Evolutionary conservation across 352 stramenopile genomes (phyloP).

Genomic region (Phytophthora pisi): DNA sequence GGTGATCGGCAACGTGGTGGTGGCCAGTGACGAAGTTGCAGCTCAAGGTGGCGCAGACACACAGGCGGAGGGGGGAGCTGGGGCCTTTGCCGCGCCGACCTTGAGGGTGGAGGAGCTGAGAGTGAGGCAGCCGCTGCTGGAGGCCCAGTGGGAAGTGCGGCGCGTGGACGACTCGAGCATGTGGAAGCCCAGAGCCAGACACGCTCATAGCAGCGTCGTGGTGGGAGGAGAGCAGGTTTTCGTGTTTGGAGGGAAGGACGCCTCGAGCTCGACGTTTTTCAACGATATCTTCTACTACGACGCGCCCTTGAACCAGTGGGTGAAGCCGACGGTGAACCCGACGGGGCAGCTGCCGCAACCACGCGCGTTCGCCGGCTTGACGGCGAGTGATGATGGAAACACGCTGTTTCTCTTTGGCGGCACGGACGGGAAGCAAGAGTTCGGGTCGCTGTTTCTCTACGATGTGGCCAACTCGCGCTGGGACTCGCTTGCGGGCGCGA

Average conservation of each 20-base stretch:
- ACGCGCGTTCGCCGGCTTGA: conserved; percentile 58
- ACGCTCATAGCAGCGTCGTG: conserved; percentile 69
- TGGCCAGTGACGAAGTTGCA: conserved; percentile 35
- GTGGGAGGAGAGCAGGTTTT: conserved; percentile 66
- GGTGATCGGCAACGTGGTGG: conserved; percentile 65
- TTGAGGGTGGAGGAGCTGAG: conserved; percentile 70
- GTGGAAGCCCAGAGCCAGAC: conserved; percentile 63
- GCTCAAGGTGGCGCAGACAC: conserved; percentile 19
- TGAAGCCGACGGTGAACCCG: conserved; percentile 30
- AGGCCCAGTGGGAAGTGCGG: conserved; percentile 56
- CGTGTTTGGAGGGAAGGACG: conserved; percentile 77
- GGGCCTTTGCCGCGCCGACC: conserved; percentile 50
- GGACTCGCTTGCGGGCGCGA: conserved; percentile 49
- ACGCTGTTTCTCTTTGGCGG: conserved; percentile 76
- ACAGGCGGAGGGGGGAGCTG: conserved; percentile 17
- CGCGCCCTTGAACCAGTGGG: conserved; percentile 62
- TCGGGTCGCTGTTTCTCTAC: conserved; percentile 65
- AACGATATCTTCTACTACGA: conserved; percentile 85
- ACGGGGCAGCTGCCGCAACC: conserved; percentile 46
- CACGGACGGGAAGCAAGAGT: conserved; percentile 58
- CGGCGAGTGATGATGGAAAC: conserved; percentile 45
- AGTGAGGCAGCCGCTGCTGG: conserved; percentile 52
- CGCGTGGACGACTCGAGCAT: conserved; percentile 47
- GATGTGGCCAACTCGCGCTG: conserved; percentile 55
- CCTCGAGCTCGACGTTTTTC: conserved; percentile 49